Base-by-base conservation (phyloP, 768 basidiomycete genomes). In the Russula foetens region DNA sequence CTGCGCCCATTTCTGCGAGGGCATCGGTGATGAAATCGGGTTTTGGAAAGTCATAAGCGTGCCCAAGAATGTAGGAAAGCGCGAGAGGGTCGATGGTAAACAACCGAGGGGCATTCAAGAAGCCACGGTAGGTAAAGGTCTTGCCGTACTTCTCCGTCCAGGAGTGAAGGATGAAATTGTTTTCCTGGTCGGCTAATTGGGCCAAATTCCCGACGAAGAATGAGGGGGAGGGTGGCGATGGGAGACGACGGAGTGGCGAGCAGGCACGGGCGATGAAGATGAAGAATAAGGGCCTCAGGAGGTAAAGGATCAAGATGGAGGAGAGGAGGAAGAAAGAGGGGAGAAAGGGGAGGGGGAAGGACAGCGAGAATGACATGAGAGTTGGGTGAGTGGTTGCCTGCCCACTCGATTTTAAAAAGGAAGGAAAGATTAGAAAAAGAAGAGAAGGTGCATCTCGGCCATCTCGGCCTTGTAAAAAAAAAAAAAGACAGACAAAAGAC, bases 1-100 rank as follows among this genome's bases (percentile, higher is more conserved):
- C 80, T 0, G 75, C 78, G 28, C 74, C 76, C 80, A 83, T 83
- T 41, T 73, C 73, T 0, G 80, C 78, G 23, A 83, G 73, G 58
- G 70, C 75, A 44, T 82, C 80, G 15, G 76, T 70, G 17, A 84
- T 74, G 61, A 82, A 82, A 59, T 81, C 77, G 2, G 84, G 84
- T 69, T 88, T 87, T 29, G 81, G 83, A 66, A 81, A 84, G 58
- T 80, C 74, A 61, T 84, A 81, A 0, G 81, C 75, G 53, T 79
- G 75, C 9, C 74, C 71, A 50, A 88, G 77, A 47, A 89, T 81
- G 58, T 85, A 79, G 4, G 77, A 73, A 41, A 87, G 69, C 1
- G 84, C 84, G 21, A 74, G 69, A 4, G 81, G 79, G 71, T 86
- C 85, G 50, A 78, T 79, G 7, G 82, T 84, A 71, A 84, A 74